Base-by-base conservation (phyloP, 768 basidiomycete genomes). In the Xerocomellus chrysenteron region DNA sequence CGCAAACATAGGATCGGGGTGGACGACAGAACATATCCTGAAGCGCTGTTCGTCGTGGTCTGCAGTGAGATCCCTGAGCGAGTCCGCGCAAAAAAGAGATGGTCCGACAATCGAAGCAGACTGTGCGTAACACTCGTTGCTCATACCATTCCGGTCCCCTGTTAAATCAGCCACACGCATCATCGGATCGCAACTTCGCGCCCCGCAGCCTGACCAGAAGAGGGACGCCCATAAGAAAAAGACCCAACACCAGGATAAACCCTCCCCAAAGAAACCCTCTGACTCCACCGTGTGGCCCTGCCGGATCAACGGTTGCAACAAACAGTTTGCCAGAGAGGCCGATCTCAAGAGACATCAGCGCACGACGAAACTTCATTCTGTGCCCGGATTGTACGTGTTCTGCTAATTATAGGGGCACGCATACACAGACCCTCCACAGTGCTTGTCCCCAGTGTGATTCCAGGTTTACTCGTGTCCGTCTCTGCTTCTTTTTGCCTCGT, bases 291-390 rank as follows among this genome's bases (percentile, higher is more conserved):
- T 84, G 46, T 91, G 89, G 89, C 87, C 89, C 8, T 91, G 89
- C 77, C 84, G 83, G 69, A 90, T 91, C 67, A 82, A 85, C 66
- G 89, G 87, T 32, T 91, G 89, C 74, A 84, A 82, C 73, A 91
- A 90, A 72, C 83, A 88, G 68, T 91, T 91, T 66, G 88, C 87
- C 45, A 80, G 89, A 51, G 89, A 91, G 71, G 89, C 89, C 16
- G 89, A 91, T 76, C 74, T 91, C 60, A 90, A 90, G 76, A 70
- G 89, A 64, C 89, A 91, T 69, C 89, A 90, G 67, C 78, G 87
- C 68, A 91, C 89, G 33, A 90, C 89, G 24, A 91, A 88, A 69
- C 70, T 80, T 47, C 89, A 91, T 73, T 86, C 86, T 4, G 76
- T 86, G 70, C 87, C 89, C 36, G 83, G 82, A 64, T 90, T 86